A percentile compares a stretch with the other conserved stretches of the same genome.
These are phyloP conservation scores for Entomortierella lignicola DNA, from an alignment of 192 early-diverging fungal genomes.

Conservation along the genomic window DNA sequence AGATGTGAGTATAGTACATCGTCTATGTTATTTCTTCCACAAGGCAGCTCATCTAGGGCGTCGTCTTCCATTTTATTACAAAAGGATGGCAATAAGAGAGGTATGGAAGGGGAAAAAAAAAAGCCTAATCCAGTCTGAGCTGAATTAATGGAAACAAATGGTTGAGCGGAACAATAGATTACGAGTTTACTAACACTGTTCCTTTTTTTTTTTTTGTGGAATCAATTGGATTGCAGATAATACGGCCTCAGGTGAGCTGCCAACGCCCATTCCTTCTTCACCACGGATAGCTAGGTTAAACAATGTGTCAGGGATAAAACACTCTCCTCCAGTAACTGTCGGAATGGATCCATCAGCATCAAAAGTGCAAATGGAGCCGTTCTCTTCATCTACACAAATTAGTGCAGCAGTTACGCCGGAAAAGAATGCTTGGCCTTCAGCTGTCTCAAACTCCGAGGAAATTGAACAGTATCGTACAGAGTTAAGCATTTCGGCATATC, in stretches of 20 bases:
- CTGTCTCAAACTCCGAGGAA: constrained; percentile 33
- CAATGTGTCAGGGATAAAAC: neutral
- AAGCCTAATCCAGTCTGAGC: too few species aligned
- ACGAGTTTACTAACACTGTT: too few species aligned
- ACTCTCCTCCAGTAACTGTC: neutral
- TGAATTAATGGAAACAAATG: too few species aligned
- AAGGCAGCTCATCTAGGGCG: neutral
- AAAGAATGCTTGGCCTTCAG: constrained; percentile 28
- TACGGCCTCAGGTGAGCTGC: neutral
- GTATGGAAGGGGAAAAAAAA: too few species aligned
- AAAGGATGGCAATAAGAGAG: neutral
- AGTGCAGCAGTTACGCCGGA: constrained; percentile 31
- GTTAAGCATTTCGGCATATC: constrained; percentile 43
- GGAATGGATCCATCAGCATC: constrained; percentile 2
- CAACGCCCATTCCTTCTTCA: neutral
- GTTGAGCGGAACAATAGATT: too few species aligned
- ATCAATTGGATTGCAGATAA: neutral
- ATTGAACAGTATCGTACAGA: constrained; percentile 52
- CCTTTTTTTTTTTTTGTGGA: neutral
- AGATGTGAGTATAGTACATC: constrained; percentile 1
- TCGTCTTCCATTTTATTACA: neutral
- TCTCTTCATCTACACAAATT: constrained; percentile 31
- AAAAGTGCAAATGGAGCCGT: constrained; percentile 26
- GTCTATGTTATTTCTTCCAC: neutral
- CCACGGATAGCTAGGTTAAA: constrained; percentile 18